A percentile compares a stretch with the other conserved stretches of the same genome.
These are phyloP conservation scores for Glycine tomentella DNA, from an alignment of 306 rosid species.

Conservation along the genomic window DNA sequence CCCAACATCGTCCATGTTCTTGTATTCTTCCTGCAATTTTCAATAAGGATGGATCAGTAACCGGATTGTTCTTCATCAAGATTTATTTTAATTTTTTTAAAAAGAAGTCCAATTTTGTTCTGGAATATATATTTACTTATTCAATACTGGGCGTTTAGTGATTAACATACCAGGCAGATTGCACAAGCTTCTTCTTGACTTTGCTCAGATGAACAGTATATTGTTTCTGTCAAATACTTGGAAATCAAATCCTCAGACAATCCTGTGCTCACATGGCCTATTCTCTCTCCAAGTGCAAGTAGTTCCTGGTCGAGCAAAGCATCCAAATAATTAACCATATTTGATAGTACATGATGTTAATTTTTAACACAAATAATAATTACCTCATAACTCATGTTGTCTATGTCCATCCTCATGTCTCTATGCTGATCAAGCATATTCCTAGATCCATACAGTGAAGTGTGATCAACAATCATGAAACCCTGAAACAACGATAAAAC, in stretches of 20 bases:
- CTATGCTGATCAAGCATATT: constrained; percentile 70
- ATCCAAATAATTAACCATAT: not conserved
- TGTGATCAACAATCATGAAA: constrained; percentile 66
- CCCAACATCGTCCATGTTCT: constrained; percentile 76
- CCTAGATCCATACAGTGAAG: constrained; percentile 64
- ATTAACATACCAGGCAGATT: constrained; percentile 65
- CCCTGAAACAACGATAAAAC: constrained; percentile 52
- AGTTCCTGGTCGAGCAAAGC: constrained; percentile 60
- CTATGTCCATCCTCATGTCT: constrained; percentile 81
- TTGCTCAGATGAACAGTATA: constrained; percentile 68
- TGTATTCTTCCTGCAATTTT: constrained; percentile 70
- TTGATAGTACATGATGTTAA: not conserved
- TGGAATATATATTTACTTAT: constrained; percentile 7
- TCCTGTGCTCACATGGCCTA: constrained; percentile 76
- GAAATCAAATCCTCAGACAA: constrained; percentile 64
- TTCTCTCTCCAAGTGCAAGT: constrained; percentile 77
- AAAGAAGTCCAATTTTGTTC: not conserved
- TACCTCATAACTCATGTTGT: constrained; percentile 85
- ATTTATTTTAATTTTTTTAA: too few relatives aligned
- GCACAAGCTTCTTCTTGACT: constrained; percentile 66
- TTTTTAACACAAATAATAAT: not conserved
- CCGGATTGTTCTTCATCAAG: too few relatives aligned
- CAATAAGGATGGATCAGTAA: too few relatives aligned
- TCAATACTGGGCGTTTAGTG: not conserved
- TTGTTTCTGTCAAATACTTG: constrained; percentile 69